Conservation (phyloP, 225 moss, liverwort and hornwort genomes). For the Antitrichia curtipendula region DNA sequence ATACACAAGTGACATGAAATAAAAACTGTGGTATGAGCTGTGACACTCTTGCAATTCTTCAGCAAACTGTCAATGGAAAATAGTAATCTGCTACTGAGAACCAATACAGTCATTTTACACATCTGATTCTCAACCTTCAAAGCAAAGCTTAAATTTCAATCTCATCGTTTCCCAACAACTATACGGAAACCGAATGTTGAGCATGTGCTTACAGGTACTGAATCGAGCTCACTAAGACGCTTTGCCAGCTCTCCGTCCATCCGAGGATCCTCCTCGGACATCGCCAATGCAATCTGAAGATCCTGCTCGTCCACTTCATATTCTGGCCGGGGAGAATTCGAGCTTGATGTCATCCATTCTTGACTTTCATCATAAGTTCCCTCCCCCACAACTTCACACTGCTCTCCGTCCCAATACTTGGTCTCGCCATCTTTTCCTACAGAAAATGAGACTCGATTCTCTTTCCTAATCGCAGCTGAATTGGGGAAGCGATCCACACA, state of each 20-base stretch:
- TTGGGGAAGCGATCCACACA: not conserved
- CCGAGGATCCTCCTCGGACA: conserved; percentile 60
- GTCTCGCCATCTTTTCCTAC: conserved; percentile 19
- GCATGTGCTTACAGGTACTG: conserved; percentile 52
- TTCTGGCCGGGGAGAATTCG: not conserved
- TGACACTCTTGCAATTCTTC: not conserved
- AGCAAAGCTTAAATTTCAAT: not conserved
- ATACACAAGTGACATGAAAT: not conserved
- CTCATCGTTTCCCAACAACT: not conserved
- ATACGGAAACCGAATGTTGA: not conserved
- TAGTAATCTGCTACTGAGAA: not conserved
- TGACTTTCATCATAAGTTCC: not conserved
- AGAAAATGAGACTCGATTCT: not conserved
- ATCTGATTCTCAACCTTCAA: not conserved
- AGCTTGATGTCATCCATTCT: not conserved
- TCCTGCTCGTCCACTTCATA: conserved; percentile 55
- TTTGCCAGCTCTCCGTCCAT: conserved; percentile 74
- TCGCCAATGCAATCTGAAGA: conserved; percentile 56
- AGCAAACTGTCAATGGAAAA: not conserved
- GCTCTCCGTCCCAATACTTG: conserved; percentile 22
- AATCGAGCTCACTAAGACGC: conserved; percentile 69
- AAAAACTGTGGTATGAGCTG: not conserved
- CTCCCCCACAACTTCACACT: conserved; percentile 19
- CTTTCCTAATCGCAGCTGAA: not conserved
- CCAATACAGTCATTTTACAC: not conserved